Evolutionary conservation across 257 asterid species (phyloP).

Genomic region (Solanum medicagineum): DNA sequence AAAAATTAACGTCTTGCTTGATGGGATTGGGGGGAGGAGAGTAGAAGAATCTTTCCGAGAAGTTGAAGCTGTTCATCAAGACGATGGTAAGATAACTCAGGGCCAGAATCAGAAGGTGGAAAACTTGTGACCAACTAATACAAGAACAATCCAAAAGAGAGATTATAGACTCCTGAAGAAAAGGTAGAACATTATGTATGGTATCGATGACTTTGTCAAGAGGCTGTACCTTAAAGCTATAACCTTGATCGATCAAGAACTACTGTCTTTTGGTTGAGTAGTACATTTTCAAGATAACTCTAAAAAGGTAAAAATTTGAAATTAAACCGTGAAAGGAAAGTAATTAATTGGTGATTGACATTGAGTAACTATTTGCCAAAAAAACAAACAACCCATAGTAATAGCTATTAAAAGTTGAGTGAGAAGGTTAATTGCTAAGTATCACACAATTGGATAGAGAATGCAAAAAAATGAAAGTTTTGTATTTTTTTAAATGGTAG

Average conservation of each 20-base stretch:
- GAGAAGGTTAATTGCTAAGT: no score
- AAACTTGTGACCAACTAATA: conserved; percentile 79
- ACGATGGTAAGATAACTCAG: conserved; percentile 51
- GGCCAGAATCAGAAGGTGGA: conserved; percentile 70
- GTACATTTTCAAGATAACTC: conserved; percentile 13
- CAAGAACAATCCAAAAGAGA: not conserved
- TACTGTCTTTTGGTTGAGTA: conserved; percentile 96
- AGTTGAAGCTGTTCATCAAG: conserved; percentile 77
- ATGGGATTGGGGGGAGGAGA: not conserved
- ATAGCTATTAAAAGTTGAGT: no score
- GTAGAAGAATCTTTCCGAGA: conserved; percentile 54
- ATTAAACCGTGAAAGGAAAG: no score
- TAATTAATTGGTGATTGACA: no score
- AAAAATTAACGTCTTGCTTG: not conserved
- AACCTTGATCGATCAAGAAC: conserved; percentile 95
- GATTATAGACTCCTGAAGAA: not conserved
- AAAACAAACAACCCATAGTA: rapidly evolving
- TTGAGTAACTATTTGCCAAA: no score
- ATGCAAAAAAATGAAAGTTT: no score
- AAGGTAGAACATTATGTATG: not conserved
- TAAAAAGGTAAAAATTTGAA: no score
- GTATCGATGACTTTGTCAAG: not conserved
- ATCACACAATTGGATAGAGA: no score
- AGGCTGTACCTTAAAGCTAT: conserved; percentile 70
- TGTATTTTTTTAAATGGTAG: no score